Base-by-base conservation (phyloP, 164 flowering plant species). In the Nelumbo lutea region DNA sequence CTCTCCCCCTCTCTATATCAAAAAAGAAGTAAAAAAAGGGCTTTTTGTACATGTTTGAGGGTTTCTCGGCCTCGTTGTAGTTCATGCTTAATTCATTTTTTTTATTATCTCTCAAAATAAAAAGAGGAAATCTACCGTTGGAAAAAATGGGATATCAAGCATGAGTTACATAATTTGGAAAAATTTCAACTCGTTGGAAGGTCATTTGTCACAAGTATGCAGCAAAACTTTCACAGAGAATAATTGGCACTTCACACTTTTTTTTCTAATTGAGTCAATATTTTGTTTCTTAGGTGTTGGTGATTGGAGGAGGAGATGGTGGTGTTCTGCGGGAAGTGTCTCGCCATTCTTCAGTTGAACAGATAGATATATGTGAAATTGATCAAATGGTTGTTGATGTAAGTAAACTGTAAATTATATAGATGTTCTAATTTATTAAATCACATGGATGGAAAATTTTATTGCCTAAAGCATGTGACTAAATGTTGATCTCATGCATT, bases 251-350 rank as follows among this genome's bases (percentile, higher is more conserved):
- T 27, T 27, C 0, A 27, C 27, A 1, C 44, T 27, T 60, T n/a
- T 42, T 60, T 38, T 6, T 15, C 43, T 10, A 1, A 60, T 60
- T 39, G 42, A 39, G 62, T 39, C 3, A 6, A 52, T 10, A 3
- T 15, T 7, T 52, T 52, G 10, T 52, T 11, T 15, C 38, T 60
- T 13, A 82, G 85, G 80, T 82, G 3, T 51, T 80, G 64, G 72
- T 83, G 3, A 66, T 83, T 46, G 85, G 85, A 6, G 85, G 83
- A 51, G 85, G 85, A 60, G 83, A 83, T 72, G 85, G 83, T 15
- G 85, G 85, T 1, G 78, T 82, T 52, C 69, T 78, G 6, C 61
- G 81, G 44, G 85, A 83, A 77, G 68, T 80, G 1, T 81, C 83
- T 64, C 80, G 83, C 3, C 78, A 83, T 55, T 13, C 79, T 57